Evolutionary conservation across 352 stramenopile species (phyloP).

Genomic region (Globisporangium alternatum): DNA sequence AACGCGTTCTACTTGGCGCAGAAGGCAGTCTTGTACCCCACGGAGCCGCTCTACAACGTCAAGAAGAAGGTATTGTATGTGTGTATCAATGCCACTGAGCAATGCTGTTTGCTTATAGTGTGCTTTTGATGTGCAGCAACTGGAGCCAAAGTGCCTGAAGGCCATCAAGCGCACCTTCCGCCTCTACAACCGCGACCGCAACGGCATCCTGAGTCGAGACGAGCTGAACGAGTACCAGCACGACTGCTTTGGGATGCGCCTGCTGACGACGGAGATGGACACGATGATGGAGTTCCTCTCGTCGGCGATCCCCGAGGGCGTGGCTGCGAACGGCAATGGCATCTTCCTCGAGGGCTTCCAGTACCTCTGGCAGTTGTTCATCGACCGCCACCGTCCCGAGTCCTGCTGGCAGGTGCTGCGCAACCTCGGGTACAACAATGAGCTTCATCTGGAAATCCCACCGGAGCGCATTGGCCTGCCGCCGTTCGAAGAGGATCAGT

Average conservation of each 20-base stretch:
- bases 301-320: conserved; percentile 57
- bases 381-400: conserved; percentile 87
- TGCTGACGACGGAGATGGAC: conserved; percentile 81
- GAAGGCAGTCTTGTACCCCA: conserved; percentile 87
- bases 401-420: conserved; percentile 85
- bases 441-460: conserved; percentile 75
- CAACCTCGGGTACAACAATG: conserved; percentile 80
- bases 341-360: conserved; percentile 79
- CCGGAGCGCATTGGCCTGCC: conserved; percentile 54
- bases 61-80: conserved; percentile 58
- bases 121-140: conserved; percentile 31
- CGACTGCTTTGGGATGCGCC: conserved; percentile 81
- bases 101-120: conserved; percentile 4
- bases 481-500: conserved; percentile 65
- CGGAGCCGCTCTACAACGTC: conserved; percentile 85
- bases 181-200: conserved; percentile 80
- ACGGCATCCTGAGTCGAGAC: conserved; percentile 76
- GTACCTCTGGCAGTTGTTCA: conserved; percentile 86
- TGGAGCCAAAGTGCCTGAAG: conserved; percentile 79
- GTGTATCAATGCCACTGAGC: background rate
- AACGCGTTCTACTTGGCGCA: conserved; percentile 88
- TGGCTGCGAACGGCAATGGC: conserved; percentile 61
- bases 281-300: conserved; percentile 83
- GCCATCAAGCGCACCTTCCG: conserved; percentile 88
- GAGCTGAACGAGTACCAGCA: conserved; percentile 90